Evolutionary conservation across 495 filamentous ascomycete genomes (phyloP), one percentile per base, ranked within the genome.

Genomic region (Pyrenula massariospora): DNA sequence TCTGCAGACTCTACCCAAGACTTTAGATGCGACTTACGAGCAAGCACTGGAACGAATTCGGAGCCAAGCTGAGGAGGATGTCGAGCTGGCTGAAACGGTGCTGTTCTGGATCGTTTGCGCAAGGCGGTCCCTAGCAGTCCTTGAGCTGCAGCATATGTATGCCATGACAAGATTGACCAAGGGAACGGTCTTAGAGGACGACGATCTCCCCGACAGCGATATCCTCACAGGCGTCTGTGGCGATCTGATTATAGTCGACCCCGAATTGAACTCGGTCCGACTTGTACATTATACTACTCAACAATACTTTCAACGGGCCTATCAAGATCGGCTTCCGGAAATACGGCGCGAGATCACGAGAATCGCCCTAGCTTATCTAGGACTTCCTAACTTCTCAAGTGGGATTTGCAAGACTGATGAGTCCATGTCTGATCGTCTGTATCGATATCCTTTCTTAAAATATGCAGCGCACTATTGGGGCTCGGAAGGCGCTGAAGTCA

Each of bases 201-300:
- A 73, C 0, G 67, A 73, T 47, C 11, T 79, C 2, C 56, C 68
- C 0, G 59, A 71, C 3, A 50, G 74, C 15, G 64, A 74, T 31
- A 50, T 71, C 11, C 55, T 82, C 15, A 51, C 73, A 0, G 77
- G 76, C 1, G 64, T 72, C 0, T 82, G 79, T 62, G 71, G 68
- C 12, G 80, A 81, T 0, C 58, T 86, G n/a, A 70, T 83, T 1
- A 73, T 65, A 0, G 48, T 80, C 19, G 74, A 84, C 54, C 22
- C 73, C 24, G 60, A 67, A 51, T 75, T 67, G 56, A 20, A 58
- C 10, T 62, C 74, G 22, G 63, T 81, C 55, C 71, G 69, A 12
- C 63, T 84, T 22, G 73, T 77, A 22, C 80, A 83, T 63, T 78
- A 77, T 54, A 83, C 80, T 1, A 70, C 77, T 0, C 68, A 83